Base-by-base conservation (phyloP, 306 rosid species). In the Hippophae gyantsensis region DNA sequence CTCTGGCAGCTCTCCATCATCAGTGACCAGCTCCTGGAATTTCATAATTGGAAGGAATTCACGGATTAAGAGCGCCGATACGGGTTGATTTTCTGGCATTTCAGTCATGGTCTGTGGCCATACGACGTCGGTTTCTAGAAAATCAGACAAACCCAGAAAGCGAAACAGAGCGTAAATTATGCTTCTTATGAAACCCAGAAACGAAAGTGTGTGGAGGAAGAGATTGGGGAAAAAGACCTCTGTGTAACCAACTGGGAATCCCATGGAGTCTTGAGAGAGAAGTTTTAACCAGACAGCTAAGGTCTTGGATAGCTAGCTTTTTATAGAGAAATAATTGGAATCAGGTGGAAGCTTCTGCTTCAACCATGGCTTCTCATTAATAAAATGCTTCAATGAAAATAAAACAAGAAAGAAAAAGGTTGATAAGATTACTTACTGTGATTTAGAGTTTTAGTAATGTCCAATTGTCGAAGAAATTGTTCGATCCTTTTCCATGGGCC, bases 241-340 rank as follows among this genome's bases (percentile, higher is more conserved):
- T 7, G 84, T 69, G 79, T 78, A 90, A 0, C 84, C 89, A 6
- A 84, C 84, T 10, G 97, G 97, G 32, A 90, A 90, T 0, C 97
- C 95, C 97, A 89, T 89, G 43, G 75, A 13, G 13, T 14, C 11
- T 69, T 13, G 67, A 55, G 4, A 48, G 48, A 61, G 60, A 58
- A 52, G 9, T 14, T 5, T 27, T 52, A 23, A 9, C 38, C 44
- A 57, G 54, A 57, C 48, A 7, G 69, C 26, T n/a, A 48, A 11
- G 52, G 52, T 11, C 23, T 48, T 4, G 42, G 54, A 44, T 48
- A 43, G 61, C 10, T 6, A 9, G 23, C 52, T 40, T 26, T 12
- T 53, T 63, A 5, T n/a, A 45, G 56, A 45, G 63, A 27, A 13
- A 41, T 40, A 10, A 49, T 10, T 9, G 43, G 52, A 52, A 13